A percentile compares a stretch with the other conserved stretches of the same genome.
phyloP scores from a whole-genome alignment of 306 rosid species.

The Pterocarpus macrocarpus region DNA sequence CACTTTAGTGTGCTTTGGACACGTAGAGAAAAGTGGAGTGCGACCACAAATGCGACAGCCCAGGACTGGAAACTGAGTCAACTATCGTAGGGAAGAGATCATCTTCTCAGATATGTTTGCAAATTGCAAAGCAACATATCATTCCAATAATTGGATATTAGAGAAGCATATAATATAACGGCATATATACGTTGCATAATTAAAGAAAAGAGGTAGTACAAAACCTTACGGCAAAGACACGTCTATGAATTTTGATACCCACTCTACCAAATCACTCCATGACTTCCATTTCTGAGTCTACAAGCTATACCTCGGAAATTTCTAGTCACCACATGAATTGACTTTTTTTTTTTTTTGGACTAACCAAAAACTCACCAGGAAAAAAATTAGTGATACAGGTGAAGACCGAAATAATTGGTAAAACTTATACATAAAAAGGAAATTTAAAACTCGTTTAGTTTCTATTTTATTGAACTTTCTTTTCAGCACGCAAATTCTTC shows the following conservation, averaged over 20 bases:
- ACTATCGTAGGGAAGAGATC: neutral
- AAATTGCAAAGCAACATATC: slow-evolving; percentile 24
- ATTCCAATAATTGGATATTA: slow-evolving; percentile 8
- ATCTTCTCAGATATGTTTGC: neutral
- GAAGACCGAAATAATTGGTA: neutral
- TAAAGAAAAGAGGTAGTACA: neutral
- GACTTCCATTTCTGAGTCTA: neutral
- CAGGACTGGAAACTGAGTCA: slow-evolving; percentile 9
- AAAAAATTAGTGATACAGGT: neutral
- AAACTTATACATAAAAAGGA: neutral
- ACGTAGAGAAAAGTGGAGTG: slow-evolving; percentile 22
- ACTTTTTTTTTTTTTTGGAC: too few relatives aligned
- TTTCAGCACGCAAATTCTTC: neutral
- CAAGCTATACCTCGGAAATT: neutral
- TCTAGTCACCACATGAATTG: neutral
- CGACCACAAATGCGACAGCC: neutral
- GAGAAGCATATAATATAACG: neutral
- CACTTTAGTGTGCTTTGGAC: neutral
- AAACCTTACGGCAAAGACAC: slow-evolving; percentile 44
- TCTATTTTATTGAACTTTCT: neutral
- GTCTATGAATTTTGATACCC: slow-evolving; percentile 33
- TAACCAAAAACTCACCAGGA: neutral
- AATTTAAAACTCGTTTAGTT: neutral
- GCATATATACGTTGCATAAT: slow-evolving; percentile 26
- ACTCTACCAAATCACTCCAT: slow-evolving; percentile 24